Evolutionary conservation across 352 stramenopile species (phyloP).

Genomic region (Phytophthora melonis): DNA sequence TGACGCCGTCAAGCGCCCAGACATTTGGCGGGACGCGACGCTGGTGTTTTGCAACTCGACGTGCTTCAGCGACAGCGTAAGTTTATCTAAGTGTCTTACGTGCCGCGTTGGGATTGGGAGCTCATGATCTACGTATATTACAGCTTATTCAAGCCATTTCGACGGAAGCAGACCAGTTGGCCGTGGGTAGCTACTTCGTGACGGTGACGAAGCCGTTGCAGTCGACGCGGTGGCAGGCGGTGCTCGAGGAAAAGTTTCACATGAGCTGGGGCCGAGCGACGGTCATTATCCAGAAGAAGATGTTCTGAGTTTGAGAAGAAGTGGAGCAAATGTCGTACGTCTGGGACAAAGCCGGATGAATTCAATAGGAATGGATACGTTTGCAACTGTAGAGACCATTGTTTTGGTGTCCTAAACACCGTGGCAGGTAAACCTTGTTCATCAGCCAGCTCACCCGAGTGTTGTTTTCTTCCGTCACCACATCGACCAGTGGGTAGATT

Average conservation of each 20-base stretch:
- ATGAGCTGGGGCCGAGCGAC: constrained; percentile 77
- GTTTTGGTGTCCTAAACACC: no score
- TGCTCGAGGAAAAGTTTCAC: constrained; percentile 67
- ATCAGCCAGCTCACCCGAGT: no score
- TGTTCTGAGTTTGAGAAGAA: constrained; percentile 36
- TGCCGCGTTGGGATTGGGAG: background rate
- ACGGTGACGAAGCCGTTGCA: constrained; percentile 66
- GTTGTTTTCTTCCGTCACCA: no score
- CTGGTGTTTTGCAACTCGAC: constrained; percentile 77
- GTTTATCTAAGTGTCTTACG: background rate
- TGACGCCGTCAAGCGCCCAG: constrained; percentile 50
- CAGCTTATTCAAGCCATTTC: constrained; percentile 48
- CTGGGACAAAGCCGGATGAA: background rate
- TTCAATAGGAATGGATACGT: constrained; percentile 6
- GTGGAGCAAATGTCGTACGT: background rate
- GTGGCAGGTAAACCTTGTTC: no score
- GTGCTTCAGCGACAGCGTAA: constrained; percentile 74
- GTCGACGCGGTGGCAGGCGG: constrained; percentile 66
- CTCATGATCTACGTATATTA: background rate
- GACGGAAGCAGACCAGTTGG: constrained; percentile 53
- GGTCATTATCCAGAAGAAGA: constrained; percentile 73
- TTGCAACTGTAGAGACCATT: background rate
- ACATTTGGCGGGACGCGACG: constrained; percentile 67
- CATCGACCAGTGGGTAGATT: no score
- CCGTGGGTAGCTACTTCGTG: constrained; percentile 66